Conservation (phyloP, 1,139 yeast species). For the Candida dubliniensis region DNA sequence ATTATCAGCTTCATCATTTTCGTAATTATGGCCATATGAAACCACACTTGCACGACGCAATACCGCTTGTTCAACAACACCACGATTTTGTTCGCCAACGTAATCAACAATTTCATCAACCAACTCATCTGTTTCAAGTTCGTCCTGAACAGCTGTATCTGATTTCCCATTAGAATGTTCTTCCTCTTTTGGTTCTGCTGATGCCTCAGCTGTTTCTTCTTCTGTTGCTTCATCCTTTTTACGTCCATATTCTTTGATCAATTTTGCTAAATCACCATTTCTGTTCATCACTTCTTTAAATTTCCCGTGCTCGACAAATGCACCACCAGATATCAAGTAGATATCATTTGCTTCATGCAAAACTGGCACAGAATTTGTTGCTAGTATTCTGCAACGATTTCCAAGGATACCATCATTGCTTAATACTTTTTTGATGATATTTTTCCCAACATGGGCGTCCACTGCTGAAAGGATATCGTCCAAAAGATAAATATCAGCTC, state of each 20-base stretch:
- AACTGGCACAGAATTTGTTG: slow-evolving; percentile 35
- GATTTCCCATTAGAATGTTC: slow-evolving; percentile 16
- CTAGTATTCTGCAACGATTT: slow-evolving; percentile 31
- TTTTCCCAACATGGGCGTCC: slow-evolving; percentile 36
- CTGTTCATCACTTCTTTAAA: slow-evolving; percentile 30
- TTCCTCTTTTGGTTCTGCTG: slow-evolving; percentile 43
- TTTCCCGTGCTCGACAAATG: slow-evolving; percentile 32
- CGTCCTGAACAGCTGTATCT: not conserved
- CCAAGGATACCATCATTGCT: slow-evolving; percentile 29
- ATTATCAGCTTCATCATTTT: slow-evolving; percentile 17
- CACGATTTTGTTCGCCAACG: slow-evolving; percentile 28
- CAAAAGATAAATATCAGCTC: slow-evolving; percentile 37
- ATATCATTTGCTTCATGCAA: slow-evolving; percentile 30
- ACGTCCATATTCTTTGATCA: slow-evolving; percentile 31
- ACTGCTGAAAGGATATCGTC: slow-evolving; percentile 40
- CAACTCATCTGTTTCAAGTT: slow-evolving; percentile 19
- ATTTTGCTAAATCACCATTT: slow-evolving; percentile 26
- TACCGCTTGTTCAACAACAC: slow-evolving; percentile 11
- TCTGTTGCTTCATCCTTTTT: slow-evolving; percentile 15
- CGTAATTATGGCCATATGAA: slow-evolving; percentile 23
- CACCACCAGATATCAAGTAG: slow-evolving; percentile 25
- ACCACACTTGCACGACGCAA: slow-evolving; percentile 23
- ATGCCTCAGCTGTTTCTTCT: slow-evolving; percentile 24
- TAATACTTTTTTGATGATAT: slow-evolving; percentile 30
- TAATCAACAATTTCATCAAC: slow-evolving; percentile 17